phyloP scores from a whole-genome alignment of 2,329 filamentous ascomycete genomes.

The Curvularia sp. region DNA sequence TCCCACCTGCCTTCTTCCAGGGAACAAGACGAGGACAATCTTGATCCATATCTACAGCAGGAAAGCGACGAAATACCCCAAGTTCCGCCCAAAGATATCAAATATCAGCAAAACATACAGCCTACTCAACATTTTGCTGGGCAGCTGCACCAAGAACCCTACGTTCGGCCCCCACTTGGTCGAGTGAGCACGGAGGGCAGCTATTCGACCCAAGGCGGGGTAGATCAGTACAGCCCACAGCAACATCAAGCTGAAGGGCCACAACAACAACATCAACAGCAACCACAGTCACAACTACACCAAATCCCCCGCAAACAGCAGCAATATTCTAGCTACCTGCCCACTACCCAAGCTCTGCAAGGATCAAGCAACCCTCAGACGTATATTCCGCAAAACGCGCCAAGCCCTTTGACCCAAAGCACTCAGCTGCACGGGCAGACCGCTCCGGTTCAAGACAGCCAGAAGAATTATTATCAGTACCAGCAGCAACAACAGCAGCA shows the following conservation, averaged over 20 bases:
- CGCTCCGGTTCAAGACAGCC: conserved; percentile 34
- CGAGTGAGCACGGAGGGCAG: conserved; percentile 50
- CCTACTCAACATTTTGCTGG: conserved; percentile 35
- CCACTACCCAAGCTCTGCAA: conserved; percentile 31
- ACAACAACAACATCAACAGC: conserved; percentile 13
- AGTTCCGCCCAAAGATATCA: conserved; percentile 48
- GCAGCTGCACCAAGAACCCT: conserved; percentile 42
- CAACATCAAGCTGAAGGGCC: conserved; percentile 38
- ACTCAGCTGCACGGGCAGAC: conserved; percentile 40
- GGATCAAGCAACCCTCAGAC: conserved; percentile 41
- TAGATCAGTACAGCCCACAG: conserved; percentile 50
- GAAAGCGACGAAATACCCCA: conserved; percentile 38
- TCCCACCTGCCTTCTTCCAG: conserved; percentile 44
- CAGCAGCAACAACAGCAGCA: conserved; percentile 23
- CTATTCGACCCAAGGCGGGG: conserved; percentile 49
- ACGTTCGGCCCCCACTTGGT: conserved; percentile 48
- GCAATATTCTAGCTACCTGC: conserved; percentile 44
- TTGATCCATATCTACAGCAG: conserved; percentile 50
- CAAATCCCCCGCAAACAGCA: conserved; percentile 35
- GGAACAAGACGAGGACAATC: conserved; percentile 49
- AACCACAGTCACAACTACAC: conserved; percentile 28
- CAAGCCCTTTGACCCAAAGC: conserved; percentile 40
- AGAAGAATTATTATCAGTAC: conserved; percentile 34
- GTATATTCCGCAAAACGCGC: conserved; percentile 41
- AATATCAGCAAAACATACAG: conserved; percentile 37